These are phyloP conservation scores for Linderina pennispora DNA, from an alignment of 192 early-diverging fungal species.

Conservation along the genomic window DNA sequence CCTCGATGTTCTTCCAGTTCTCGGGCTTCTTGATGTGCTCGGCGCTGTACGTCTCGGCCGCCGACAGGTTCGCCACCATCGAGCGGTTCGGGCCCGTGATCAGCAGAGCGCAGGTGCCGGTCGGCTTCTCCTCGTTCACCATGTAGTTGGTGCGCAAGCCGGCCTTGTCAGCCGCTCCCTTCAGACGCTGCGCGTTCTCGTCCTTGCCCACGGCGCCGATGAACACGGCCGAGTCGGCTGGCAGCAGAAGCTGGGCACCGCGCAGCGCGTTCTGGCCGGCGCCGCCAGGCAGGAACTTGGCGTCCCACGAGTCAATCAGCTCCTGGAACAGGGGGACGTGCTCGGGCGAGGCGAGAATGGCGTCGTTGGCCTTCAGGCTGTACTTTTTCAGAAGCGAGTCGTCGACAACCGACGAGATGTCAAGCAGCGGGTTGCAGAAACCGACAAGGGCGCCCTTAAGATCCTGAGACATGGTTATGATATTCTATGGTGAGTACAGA, in stretches of 20 bases:
- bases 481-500: neutral
- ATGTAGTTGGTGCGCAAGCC: conserved; percentile 90
- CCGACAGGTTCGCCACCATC: conserved; percentile 90
- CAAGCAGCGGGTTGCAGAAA: conserved; percentile 97
- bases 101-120: conserved; percentile 93
- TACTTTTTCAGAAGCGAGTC: conserved; percentile 76
- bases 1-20: conserved; percentile 84
- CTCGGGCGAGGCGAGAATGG: conserved; percentile 86
- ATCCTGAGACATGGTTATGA: conserved; percentile 33
- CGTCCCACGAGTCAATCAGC: conserved; percentile 62
- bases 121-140: conserved; percentile 66
- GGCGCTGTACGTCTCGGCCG: conserved; percentile 82
- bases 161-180: conserved; percentile 71
- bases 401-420: conserved; percentile 84
- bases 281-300: conserved; percentile 91
- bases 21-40: conserved; percentile 62
- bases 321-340: conserved; percentile 85
- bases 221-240: conserved; percentile 82
- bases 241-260: conserved; percentile 85
- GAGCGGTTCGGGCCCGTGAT: conserved; percentile 87
- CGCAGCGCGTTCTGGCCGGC: conserved; percentile 95
- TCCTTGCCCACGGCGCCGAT: conserved; percentile 92
- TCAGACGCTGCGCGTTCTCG: conserved; percentile 67
- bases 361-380: conserved; percentile 88
- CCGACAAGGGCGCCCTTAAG: conserved; percentile 66